phyloP scores from a whole-genome alignment of 2,329 filamentous ascomycete species.

The Ophiosphaerella narmari region DNA sequence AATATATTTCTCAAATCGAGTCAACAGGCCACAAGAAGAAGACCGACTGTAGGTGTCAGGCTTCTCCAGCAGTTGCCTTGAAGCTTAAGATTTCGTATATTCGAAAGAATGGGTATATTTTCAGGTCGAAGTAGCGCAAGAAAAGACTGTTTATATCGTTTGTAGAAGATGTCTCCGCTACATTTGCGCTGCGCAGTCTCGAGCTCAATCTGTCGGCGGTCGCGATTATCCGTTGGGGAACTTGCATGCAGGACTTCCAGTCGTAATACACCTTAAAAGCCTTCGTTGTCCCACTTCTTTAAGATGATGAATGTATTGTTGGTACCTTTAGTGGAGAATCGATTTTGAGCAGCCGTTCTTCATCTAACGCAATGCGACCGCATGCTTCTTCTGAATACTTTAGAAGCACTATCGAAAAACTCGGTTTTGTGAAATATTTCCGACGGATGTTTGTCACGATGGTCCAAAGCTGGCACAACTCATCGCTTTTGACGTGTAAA shows the following conservation, averaged over 20 bases:
- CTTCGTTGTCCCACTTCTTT: constrained; percentile 3
- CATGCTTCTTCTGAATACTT: constrained; percentile 4
- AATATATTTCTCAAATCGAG: too few relatives aligned
- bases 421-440: constrained; percentile 1
- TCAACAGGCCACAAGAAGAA: too few relatives aligned
- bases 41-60: too few relatives aligned
- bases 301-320: constrained; percentile 1
- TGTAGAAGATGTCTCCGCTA: too few relatives aligned
- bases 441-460: constrained; percentile 2
- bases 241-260: background rate
- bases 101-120: too few relatives aligned
- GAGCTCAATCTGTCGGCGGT: too few relatives aligned
- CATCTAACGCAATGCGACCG: background rate
- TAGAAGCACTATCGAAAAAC: constrained; percentile 1
- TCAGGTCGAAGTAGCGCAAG: too few relatives aligned
- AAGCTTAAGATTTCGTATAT: too few relatives aligned
- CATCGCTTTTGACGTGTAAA: constrained; percentile 1
- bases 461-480: background rate
- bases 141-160: too few relatives aligned
- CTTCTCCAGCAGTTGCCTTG: too few relatives aligned
- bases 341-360: constrained; percentile 4
- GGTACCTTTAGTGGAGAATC: background rate
- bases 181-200: background rate
- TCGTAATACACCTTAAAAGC: background rate
- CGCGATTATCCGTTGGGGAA: too few relatives aligned